phyloP scores from a whole-genome alignment of 2,329 filamentous ascomycete species.

The Colletotrichum sp. region DNA sequence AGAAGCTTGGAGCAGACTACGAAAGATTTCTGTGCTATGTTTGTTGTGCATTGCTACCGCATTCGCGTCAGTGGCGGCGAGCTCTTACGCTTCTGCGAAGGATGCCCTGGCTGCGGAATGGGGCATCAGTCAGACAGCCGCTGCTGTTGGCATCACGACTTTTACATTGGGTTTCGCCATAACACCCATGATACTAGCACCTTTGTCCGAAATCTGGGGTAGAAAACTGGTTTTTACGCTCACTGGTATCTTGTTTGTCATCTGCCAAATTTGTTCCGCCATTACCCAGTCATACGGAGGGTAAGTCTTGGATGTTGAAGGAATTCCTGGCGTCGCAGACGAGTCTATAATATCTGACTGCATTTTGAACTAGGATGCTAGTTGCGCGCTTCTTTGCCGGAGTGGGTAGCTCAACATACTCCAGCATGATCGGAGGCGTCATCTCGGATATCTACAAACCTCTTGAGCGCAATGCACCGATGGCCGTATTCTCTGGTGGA shows the following conservation, averaged over 20 bases:
- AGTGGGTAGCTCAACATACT: constrained; percentile 76
- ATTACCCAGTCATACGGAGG: constrained; percentile 69
- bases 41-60: not conserved
- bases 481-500: constrained; percentile 82
- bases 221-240: constrained; percentile 81
- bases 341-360: not conserved
- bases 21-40: not conserved
- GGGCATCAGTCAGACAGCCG: not conserved
- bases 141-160: constrained; percentile 69
- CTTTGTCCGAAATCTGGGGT: constrained; percentile 87
- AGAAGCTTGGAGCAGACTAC: not conserved
- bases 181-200: constrained; percentile 87
- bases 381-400: constrained; percentile 78
- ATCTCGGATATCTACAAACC: constrained; percentile 85
- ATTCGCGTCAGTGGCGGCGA: not conserved
- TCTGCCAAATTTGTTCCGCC: constrained; percentile 75
- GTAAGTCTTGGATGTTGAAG: not conserved
- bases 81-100: not conserved
- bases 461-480: constrained; percentile 81
- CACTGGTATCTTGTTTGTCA: constrained; percentile 75
- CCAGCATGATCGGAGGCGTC: constrained; percentile 88
- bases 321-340: not conserved
- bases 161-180: constrained; percentile 84
- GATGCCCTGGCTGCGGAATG: not conserved
- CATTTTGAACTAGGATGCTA: constrained; percentile 63